Evolutionary conservation across 2,329 filamentous ascomycete genomes (phyloP).

Genomic region (Colletotrichum sp.): DNA sequence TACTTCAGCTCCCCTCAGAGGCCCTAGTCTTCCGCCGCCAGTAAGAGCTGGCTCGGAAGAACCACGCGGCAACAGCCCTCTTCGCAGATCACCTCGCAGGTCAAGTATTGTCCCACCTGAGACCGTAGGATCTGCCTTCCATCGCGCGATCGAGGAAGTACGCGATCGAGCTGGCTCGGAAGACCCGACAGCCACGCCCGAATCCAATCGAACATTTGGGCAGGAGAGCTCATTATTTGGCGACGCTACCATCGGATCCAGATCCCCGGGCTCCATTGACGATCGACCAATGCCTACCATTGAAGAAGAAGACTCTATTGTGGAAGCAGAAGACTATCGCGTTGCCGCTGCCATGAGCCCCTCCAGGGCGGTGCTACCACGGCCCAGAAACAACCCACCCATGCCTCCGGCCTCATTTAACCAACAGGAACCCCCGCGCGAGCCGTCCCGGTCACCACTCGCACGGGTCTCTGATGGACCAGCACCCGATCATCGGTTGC

Average conservation of each 20-base stretch:
- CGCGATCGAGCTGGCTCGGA: not conserved
- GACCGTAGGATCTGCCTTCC: not conserved
- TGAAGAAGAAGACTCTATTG: constrained; percentile 1
- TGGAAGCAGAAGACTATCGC: not conserved
- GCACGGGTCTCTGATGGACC: not conserved
- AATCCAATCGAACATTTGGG: constrained; percentile 17
- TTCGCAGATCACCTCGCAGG: not conserved
- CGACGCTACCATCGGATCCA: not conserved
- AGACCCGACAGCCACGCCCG: not conserved
- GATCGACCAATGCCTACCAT: not conserved
- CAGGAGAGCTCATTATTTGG: constrained; percentile 20
- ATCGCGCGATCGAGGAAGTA: not conserved
- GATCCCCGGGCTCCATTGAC: not conserved
- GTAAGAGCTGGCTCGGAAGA: not conserved
- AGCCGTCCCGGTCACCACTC: not conserved
- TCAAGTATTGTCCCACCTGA: not conserved
- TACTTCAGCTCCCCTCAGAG: not conserved
- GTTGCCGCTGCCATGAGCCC: not conserved
- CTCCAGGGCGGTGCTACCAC: not conserved
- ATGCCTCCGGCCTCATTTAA: not conserved
- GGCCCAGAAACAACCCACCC: not conserved
- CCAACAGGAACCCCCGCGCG: not conserved
- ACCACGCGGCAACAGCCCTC: not conserved
- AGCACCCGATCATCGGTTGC: not conserved
- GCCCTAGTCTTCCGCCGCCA: not conserved